These are phyloP conservation scores for Tetradesmus obliquus DNA, from an alignment of 139 green algal species.

Conservation along the genomic window DNA sequence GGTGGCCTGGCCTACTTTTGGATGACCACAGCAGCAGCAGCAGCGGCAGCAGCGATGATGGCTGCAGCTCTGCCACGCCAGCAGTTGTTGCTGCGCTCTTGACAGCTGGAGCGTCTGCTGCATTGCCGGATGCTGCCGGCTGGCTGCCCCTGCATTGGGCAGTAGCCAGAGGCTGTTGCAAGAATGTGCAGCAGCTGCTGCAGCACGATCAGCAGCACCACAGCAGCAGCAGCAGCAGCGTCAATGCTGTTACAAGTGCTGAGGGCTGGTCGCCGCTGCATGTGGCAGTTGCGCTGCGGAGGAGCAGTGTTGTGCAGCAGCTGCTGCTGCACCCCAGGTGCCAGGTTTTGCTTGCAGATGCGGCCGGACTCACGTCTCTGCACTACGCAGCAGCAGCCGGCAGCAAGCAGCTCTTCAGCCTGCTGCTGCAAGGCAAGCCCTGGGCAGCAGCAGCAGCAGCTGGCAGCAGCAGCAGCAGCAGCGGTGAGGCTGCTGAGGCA, in stretches of 20 bases:
- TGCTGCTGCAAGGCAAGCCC: not conserved
- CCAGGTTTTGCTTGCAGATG: not conserved
- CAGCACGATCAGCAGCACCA: slow-evolving; percentile 30
- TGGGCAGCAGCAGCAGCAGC: slow-evolving; percentile 34
- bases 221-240: not conserved
- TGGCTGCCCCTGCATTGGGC: slow-evolving; percentile 42
- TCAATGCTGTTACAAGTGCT: not conserved
- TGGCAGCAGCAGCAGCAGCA: slow-evolving; percentile 17
- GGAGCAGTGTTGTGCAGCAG: not conserved
- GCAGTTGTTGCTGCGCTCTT: not conserved
- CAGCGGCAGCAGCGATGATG: not conserved
- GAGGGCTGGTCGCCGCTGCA: slow-evolving; percentile 29
- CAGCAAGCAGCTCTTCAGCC: not conserved
- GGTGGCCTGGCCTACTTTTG: not conserved
- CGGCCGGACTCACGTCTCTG: not conserved
- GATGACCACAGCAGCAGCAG: not conserved
- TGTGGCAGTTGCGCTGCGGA: not conserved
- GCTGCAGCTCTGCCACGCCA: not conserved
- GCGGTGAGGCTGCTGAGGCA: not conserved
- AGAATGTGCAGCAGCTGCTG: not conserved
- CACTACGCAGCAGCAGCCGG: slow-evolving; percentile 26
- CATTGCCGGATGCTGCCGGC: not conserved
- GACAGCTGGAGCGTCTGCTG: slow-evolving; percentile 6
- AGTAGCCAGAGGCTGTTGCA: not conserved
- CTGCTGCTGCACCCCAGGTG: slow-evolving; percentile 20